Evolutionary conservation across 208 protist genomes (phyloP), one percentile per base, ranked within the genome.

Genomic region (Acanthamoeba triangularis): DNA sequence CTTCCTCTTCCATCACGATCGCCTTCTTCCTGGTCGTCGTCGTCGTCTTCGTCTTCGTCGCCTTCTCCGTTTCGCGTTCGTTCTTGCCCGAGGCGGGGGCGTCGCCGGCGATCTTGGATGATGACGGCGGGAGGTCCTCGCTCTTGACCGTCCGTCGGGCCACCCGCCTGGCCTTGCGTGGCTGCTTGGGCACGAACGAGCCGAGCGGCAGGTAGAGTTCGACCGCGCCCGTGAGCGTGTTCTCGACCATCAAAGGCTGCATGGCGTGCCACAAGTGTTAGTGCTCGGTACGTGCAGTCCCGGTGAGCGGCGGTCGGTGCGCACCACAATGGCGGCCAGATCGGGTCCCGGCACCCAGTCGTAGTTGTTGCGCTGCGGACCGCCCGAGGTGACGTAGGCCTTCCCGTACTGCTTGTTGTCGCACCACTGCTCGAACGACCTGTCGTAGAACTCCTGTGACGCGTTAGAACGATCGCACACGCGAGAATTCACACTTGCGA

Each of bases 381-480:
- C 63, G 63, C n/a, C 18, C n/a, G 33, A 5, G n/a, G 63, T 72
- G 10, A n/a, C 25, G 74, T 82, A 82, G 41, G 37, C 18, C 74
- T 35, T 72, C 2, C 74, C 74, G 10, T 80, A 23, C 13, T 80
- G 72, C 72, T 41, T 41, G 37, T n/a, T 41, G 41, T 82, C 41
- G 41, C 74, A 52, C 74, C 74, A 82, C 41, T 82, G 74, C 35
- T 82, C 74, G 18, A 82, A 82, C 35, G 23, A 41, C 35, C 20
- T 25, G 23, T 41, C 74, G 25, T 54, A 82, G 74, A 54, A 82
- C 6, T 82, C 74, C 74, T 82, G 37, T 1, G 13, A 23, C 35
- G 69, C 37, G 61, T 18, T 0, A 74, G 8, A 44, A 33, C 8
- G 67, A 76, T 7, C 4, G 44, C 2, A 41, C 25, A 76, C 18